Evolutionary conservation across 371 early-diverging fungal species (phyloP).

Genomic region (Batrachochytrium dendrobatidis): DNA sequence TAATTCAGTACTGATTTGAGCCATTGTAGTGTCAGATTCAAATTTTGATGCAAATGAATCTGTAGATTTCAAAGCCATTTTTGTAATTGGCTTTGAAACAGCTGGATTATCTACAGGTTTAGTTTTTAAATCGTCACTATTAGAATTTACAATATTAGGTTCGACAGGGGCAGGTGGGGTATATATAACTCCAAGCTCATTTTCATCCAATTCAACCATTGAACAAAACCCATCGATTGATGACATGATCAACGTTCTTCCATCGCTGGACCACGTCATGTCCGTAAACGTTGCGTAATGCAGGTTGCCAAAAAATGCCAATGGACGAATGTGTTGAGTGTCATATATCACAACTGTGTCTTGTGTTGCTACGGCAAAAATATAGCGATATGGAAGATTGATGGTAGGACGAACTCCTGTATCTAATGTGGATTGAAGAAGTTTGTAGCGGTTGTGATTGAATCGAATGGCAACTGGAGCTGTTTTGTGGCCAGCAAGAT

Average conservation of each 20-base stretch:
- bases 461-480: slow-evolving; percentile 75
- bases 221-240: slow-evolving; percentile 89
- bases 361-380: slow-evolving; percentile 81
- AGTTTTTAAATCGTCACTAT: neutral
- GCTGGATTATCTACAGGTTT: neutral
- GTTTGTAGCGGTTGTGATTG: slow-evolving; percentile 45
- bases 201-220: slow-evolving; percentile 59
- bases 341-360: slow-evolving; percentile 76
- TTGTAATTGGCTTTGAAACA: too few species aligned
- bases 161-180: neutral
- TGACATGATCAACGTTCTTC: slow-evolving; percentile 60
- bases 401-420: slow-evolving; percentile 5
- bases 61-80: neutral
- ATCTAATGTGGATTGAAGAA: neutral
- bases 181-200: slow-evolving; percentile 24
- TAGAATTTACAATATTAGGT: neutral
- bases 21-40: neutral
- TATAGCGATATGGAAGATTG: slow-evolving; percentile 58
- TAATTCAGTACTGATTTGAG: neutral
- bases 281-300: slow-evolving; percentile 90
- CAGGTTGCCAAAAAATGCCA: slow-evolving; percentile 69
- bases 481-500: slow-evolving; percentile 63
- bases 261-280: slow-evolving; percentile 76
- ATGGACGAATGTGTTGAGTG: slow-evolving; percentile 64
- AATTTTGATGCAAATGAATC: neutral